Evolutionary conservation across 176 grass and related monocot species (phyloP), one percentile per base, ranked within the genome.

Genomic region (Eragrostis curvula): DNA sequence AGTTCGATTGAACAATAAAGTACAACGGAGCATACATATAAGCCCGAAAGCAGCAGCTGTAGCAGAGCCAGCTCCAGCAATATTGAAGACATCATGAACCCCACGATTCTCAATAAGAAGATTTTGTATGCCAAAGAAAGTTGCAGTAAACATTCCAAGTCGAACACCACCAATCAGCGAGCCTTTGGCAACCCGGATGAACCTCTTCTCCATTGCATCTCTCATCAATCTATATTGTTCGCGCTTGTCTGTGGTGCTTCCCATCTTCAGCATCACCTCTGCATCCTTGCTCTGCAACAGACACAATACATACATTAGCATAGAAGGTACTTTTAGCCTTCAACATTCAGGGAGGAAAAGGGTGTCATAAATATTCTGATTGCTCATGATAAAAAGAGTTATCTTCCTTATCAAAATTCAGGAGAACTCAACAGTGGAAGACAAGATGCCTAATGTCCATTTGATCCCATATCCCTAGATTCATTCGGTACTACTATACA

Each of bases 141-240:
- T 79, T 41, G 86, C 91, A 56, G 91, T 91, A 75, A 96, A 96
- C 92, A 93, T 90, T 39, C 93, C 96, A 43, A 99, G 87, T 17
- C 91, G 91, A 71, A 89, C 79, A 71, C 93, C 91, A 60, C 93
- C 93, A 55, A 95, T 79, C 32, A 98, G 79, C 45, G 96, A 95
- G 68, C 96, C 93, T 81, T 86, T 88, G 66, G 93, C 84, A 67
- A 99, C 45, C 10, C 82, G 77, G 43, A 91, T 85, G 65, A 99
- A 96, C 68, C 91, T 93, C 66, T 96, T 98, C 83, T 96, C 96
- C 90, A 93, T 95, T 44, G 96, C 93, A 49, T 99, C 96, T 77
- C 93, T 95, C 96, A 99, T 99, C 86, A 99, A 83, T 78, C 89
- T 89, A 82, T 99, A 99, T 21, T 99, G 96, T 76, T 99, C 91